Evolutionary conservation across 257 asterid species (phyloP), one percentile per base, ranked within the genome.

Genomic region (Salvia splendens): DNA sequence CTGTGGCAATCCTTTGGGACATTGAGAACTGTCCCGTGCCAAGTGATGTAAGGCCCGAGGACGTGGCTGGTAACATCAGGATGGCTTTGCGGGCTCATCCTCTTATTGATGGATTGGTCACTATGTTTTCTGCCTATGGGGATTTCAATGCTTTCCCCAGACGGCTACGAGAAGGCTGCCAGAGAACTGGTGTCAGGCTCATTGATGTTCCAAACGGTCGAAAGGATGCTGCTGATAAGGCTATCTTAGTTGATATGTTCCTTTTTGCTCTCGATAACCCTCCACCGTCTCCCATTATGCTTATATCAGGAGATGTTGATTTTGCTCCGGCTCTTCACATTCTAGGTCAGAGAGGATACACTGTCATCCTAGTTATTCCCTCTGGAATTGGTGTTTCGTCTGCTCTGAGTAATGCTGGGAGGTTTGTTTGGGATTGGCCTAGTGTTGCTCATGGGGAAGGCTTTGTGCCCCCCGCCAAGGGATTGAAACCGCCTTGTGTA

Each of bases 11-110:
- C 67, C 89, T 91, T 48, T 94, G 99, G 99, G 99, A 94, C 86
- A 91, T 94, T 2, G 98, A 94, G 73, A 94, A 95, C 82, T 95
- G 99, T 58, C 96, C 94, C 0, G 90, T 95, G 53, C 99, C 99
- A 11, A 82, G 87, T 74, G 96, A 81, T 47, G 89, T 91, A 24
- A 84, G 93, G 30, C 85, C 98, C 0, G 98, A 95, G 61, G 98
- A 95, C 49, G 96, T 90, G 12, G 96, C 93, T 16, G 92, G 93
- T 30, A 91, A 89, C 67, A 89, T 95, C 42, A 78, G 98, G 57
- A 81, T 78, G 93, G 91, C 99, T 8, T 68, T 95, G 69, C 82
- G 92, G 41, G 82, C 84, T 53, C 95, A 94, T 76, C 97, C 95
- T 14, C 71, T 81, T 14, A 84, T 91, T 15, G 74, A 61, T 40